Evolutionary conservation across 306 rosid genomes (phyloP), one percentile per base, ranked within the genome.

Genomic region (Lablab purpureus): DNA sequence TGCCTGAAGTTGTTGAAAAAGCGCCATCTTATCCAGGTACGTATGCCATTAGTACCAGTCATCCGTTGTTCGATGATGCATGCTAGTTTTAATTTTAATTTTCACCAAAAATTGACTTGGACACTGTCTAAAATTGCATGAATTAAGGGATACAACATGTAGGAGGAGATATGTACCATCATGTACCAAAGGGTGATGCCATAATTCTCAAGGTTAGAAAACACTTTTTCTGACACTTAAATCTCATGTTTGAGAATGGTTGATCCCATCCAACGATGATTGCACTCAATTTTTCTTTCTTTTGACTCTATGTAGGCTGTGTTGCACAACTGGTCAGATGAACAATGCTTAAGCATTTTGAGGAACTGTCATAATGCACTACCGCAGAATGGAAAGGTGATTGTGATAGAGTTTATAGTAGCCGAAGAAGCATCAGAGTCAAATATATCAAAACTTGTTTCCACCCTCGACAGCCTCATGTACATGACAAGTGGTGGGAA

Each of bases 271-370:
- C 5, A 43, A 41, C 46, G 12, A 41, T 41, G 14, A 43, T 43
- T 43, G 1, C 11, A 43, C 15, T 43, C 41, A 28, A 66, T 37
- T 17, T 18, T 40, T 4, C 19, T 40, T 40, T 67, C 28, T 43
- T 37, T 41, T 17, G 21, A 23, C 7, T 41, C 3, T 4, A 14
- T 62, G 67, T 17, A 62, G 22, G 21, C 22, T 62, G 43, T 45
- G 7, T 14, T 23, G 22, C 73, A 67, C 73, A 67, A 67, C 23
- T 67, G 47, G 71, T 36, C 50, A 37, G 50, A 65, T 65, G 71
- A 36, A 65, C 0, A 65, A 18, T 36, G 71, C 71, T 8, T 65
- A 34, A 37, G 30, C 17, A 4, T 65, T 5, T 37, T 65, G 50
- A 65, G n/a, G 10, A 65, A 65, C n/a, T 34, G 47, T 64, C 70